Evolutionary conservation across 2,329 filamentous ascomycete species (phyloP).

Genomic region (Ceratocystis cubensis): DNA sequence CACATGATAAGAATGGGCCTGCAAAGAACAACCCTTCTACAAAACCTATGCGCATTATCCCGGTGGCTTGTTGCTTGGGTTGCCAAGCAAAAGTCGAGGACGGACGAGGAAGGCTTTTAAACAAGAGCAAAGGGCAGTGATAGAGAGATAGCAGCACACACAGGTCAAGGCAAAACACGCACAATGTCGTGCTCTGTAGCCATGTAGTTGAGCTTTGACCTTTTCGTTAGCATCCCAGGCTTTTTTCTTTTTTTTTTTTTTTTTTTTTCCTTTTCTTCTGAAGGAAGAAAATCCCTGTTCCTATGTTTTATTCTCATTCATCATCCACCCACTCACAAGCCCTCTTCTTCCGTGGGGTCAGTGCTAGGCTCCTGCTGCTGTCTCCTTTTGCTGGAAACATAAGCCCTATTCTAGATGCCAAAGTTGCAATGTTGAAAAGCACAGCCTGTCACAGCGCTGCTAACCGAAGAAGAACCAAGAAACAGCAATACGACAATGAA

Average conservation of each 20-base stretch:
- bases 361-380: too few relatives aligned
- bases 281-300: not conserved
- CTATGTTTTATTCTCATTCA: not conserved
- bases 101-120: too few relatives aligned
- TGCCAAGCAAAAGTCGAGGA: too few relatives aligned
- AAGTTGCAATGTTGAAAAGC: not conserved
- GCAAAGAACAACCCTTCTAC: not conserved
- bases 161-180: too few relatives aligned
- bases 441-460: slow-evolving; percentile 1
- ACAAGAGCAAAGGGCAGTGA: too few relatives aligned
- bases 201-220: too few relatives aligned
- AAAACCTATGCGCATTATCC: too few relatives aligned
- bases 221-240: too few relatives aligned
- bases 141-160: too few relatives aligned
- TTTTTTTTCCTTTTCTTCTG: not conserved
- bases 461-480: not conserved
- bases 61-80: too few relatives aligned
- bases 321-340: not conserved
- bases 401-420: not conserved
- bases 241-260: not conserved
- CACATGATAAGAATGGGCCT: not conserved
- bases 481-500: too few relatives aligned
- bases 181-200: too few relatives aligned
- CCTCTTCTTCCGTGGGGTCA: not conserved
- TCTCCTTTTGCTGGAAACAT: not conserved